Conservation (phyloP, 495 filamentous ascomycete species). For the Neurospora pannonica region DNA sequence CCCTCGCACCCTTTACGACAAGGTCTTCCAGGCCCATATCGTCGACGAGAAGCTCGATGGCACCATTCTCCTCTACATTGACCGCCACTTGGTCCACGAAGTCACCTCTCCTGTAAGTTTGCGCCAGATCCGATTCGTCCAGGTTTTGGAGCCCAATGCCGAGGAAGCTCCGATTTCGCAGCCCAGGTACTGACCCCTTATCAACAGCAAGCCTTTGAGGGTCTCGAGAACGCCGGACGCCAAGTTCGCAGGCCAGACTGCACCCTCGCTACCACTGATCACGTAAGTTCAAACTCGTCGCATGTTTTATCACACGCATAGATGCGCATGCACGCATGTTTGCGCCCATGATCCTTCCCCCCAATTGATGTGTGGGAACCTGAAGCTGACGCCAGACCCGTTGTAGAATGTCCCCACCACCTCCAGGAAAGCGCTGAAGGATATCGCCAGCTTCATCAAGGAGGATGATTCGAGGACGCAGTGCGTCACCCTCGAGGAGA, state of each 20-base stretch:
- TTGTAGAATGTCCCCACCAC: conserved; percentile 78
- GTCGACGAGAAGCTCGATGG: conserved; percentile 90
- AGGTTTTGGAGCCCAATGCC: background rate
- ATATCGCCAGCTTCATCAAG: conserved; percentile 77
- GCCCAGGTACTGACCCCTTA: background rate
- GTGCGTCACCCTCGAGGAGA: conserved; percentile 91
- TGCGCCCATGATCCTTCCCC: background rate
- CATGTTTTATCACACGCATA: background rate
- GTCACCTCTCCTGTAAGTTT: conserved; percentile 78
- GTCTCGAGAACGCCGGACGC: conserved; percentile 75
- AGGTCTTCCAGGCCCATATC: conserved; percentile 88
- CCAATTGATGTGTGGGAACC: conserved; percentile 1
- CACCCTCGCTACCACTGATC: conserved; percentile 92
- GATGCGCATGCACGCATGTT: background rate
- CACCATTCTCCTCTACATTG: conserved; percentile 88
- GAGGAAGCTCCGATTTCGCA: background rate
- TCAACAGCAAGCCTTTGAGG: conserved; percentile 87
- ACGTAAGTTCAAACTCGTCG: conserved; percentile 50
- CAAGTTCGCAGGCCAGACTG: conserved; percentile 89
- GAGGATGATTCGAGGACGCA: conserved; percentile 89
- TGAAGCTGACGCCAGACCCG: conserved; percentile 7
- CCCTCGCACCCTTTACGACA: conserved; percentile 92
- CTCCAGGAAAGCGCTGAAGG: conserved; percentile 82
- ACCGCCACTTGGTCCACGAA: conserved; percentile 94
- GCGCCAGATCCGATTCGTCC: background rate